These are phyloP conservation scores for Aspergillus texensis DNA, from an alignment of 2,329 filamentous ascomycete genomes.

Conservation along the genomic window DNA sequence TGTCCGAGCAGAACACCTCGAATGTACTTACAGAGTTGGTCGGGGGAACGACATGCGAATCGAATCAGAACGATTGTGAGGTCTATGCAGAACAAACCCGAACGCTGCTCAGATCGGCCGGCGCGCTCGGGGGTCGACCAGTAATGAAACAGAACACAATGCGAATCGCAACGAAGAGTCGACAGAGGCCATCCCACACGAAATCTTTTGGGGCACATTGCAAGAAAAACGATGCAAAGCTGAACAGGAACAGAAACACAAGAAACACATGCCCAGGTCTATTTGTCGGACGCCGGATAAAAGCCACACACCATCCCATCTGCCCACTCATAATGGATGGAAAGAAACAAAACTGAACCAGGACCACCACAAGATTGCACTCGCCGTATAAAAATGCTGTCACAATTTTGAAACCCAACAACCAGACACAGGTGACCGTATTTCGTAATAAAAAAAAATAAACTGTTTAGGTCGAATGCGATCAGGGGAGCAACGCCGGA, in stretches of 20 bases:
- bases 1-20: conserved; percentile 23
- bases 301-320: conserved; percentile 36
- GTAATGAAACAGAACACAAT: conserved; percentile 11
- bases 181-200: conserved; percentile 26
- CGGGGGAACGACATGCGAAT: conserved; percentile 20
- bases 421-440: conserved; percentile 15
- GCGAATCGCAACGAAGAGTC: conserved; percentile 21
- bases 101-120: conserved; percentile 14
- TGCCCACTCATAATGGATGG: conserved; percentile 36
- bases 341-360: conserved; percentile 29
- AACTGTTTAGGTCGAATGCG: not conserved
- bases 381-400: conserved; percentile 33
- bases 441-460: conserved; percentile 7
- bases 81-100: conserved; percentile 22
- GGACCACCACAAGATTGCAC: conserved; percentile 35
- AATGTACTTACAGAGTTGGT: conserved; percentile 26
- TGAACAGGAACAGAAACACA: conserved; percentile 23
- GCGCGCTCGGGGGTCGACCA: conserved; percentile 15
- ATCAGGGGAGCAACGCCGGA: not conserved
- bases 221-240: conserved; percentile 24
- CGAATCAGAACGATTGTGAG: conserved; percentile 10
- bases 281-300: conserved; percentile 45
- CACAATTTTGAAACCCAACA: conserved; percentile 22
- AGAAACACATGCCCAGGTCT: conserved; percentile 44
- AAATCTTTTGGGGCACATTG: conserved; percentile 27